These are phyloP conservation scores for Sphagnum contortum DNA, from an alignment of 225 moss, liverwort and hornwort species.

Conservation along the genomic window DNA sequence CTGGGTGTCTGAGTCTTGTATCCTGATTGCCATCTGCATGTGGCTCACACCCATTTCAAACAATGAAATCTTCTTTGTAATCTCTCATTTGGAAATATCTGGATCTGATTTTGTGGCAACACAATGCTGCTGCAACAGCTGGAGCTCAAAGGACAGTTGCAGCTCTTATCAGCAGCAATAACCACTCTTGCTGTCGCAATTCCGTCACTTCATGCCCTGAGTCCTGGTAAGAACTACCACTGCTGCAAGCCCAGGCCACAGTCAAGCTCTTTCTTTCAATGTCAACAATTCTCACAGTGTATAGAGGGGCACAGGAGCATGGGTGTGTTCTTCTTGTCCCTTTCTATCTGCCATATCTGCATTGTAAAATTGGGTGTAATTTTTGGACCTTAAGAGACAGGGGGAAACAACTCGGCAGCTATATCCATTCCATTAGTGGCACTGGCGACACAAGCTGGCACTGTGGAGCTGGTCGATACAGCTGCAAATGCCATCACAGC, in stretches of 20 bases:
- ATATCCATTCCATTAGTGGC: slow-evolving; percentile 94
- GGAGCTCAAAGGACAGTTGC: slow-evolving; percentile 83
- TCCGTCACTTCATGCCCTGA: slow-evolving; percentile 73
- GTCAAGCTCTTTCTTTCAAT: too few species aligned
- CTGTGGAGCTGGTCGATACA: slow-evolving; percentile 86
- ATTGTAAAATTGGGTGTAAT: too few species aligned
- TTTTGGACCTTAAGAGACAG: slow-evolving; percentile 18
- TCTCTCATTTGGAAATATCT: too few species aligned
- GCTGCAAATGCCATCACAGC: slow-evolving; percentile 83
- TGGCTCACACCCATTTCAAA: too few species aligned
- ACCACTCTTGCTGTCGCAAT: slow-evolving; percentile 90
- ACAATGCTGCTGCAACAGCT: slow-evolving; percentile 38
- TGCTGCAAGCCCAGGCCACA: too few species aligned
- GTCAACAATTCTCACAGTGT: too few species aligned
- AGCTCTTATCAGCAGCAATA: slow-evolving; percentile 82
- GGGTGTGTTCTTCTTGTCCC: too few species aligned
- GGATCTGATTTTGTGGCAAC: not conserved
- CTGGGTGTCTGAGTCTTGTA: too few species aligned
- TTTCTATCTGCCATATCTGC: too few species aligned
- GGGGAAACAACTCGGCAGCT: slow-evolving; percentile 78
- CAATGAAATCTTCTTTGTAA: too few species aligned
- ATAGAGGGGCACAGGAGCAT: too few species aligned
- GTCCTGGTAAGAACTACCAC: slow-evolving; percentile 37
- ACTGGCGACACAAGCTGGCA: slow-evolving; percentile 91
- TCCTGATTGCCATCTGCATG: too few species aligned